phyloP scores from a whole-genome alignment of 2,329 filamentous ascomycete genomes.

The Metarhizium anisopliae region DNA sequence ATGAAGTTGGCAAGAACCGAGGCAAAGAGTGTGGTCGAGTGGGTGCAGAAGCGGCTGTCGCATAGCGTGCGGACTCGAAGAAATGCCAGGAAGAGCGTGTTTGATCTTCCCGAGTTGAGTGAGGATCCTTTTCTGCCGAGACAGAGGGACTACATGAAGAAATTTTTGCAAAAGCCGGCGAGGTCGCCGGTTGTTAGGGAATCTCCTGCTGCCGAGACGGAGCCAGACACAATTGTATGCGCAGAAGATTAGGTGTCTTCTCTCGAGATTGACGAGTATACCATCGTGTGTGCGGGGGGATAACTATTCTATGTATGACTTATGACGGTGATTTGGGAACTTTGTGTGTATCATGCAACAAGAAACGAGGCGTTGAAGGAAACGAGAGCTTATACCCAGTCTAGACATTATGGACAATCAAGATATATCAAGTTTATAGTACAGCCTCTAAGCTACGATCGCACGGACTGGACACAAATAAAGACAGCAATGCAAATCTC shows the following conservation, averaged over 20 bases:
- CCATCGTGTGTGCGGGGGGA: slow-evolving; percentile 14
- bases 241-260: slow-evolving; percentile 9
- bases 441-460: slow-evolving; percentile 21
- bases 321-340: neutral
- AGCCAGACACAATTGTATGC: slow-evolving; percentile 11
- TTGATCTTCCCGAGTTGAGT: slow-evolving; percentile 26
- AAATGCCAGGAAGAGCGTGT: slow-evolving; percentile 43
- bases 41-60: slow-evolving; percentile 63
- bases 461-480: slow-evolving; percentile 13
- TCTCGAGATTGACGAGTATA: neutral
- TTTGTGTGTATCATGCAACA: neutral
- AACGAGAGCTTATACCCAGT: neutral
- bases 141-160: slow-evolving; percentile 42
- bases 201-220: neutral
- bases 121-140: slow-evolving; percentile 31
- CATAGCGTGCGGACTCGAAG: slow-evolving; percentile 60
- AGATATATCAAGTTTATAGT: slow-evolving; percentile 13
- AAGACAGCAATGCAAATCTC: slow-evolving; percentile 15
- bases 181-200: slow-evolving; percentile 2
- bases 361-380: neutral
- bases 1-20: slow-evolving; percentile 65
- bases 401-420: neutral
- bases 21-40: slow-evolving; percentile 67
- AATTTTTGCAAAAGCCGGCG: slow-evolving; percentile 28
- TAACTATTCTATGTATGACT: slow-evolving; percentile 6